Base-by-base conservation (phyloP, 1,284 basidiomycete genomes). In the Earliella scabrosa region DNA sequence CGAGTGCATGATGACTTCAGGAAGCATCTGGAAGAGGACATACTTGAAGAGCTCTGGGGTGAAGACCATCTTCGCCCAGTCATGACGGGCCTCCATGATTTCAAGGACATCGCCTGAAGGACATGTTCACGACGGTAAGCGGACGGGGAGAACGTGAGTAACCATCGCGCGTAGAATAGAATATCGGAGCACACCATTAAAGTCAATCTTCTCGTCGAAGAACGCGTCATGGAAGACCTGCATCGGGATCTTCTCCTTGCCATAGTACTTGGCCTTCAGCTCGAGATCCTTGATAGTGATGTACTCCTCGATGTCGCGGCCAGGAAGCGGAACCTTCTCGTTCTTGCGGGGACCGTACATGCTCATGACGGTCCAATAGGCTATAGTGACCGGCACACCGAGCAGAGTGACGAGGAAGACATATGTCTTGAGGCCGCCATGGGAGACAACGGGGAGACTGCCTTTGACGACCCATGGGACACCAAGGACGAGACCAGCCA, bases 211-310 rank as follows among this genome's bases (percentile, higher is more conserved):
- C 61, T 90, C 90, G 59, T 97, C 95, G 75, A 99, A 98, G 80
- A 93, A 99, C 61, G 94, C 93, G 78, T 99, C 97, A 73, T 99
- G 91, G 82, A 98, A 97, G 63, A 92, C 77, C 77, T 99, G 95
- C 90, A 98, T 97, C 45, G 96, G 96, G 62, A 99, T 98, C 77
- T 98, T 98, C 72, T 90, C 88, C 73, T 85, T 86, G 64, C 85
- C 86, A 48, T 86, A 76, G 79, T 95, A 98, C 66, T 88, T 82
- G 26, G 81, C 79, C 77, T 86, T 90, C 68, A 99, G 81, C 60
- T 87, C 87, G 1, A 78, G 73, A 77, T 98, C 95, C 65, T 93
- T 89, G 77, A 98, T 90, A 51, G 87, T 90, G 70, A 99, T 90
- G 74, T 99, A 99, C 66, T 91, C 84, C 67, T 92, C 89, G 61